A percentile compares a stretch with the other conserved stretches of the same genome.
Evolutionary conservation across 768 basidiomycete genomes (phyloP).

Genomic region (Naganishia onofrii): DNA sequence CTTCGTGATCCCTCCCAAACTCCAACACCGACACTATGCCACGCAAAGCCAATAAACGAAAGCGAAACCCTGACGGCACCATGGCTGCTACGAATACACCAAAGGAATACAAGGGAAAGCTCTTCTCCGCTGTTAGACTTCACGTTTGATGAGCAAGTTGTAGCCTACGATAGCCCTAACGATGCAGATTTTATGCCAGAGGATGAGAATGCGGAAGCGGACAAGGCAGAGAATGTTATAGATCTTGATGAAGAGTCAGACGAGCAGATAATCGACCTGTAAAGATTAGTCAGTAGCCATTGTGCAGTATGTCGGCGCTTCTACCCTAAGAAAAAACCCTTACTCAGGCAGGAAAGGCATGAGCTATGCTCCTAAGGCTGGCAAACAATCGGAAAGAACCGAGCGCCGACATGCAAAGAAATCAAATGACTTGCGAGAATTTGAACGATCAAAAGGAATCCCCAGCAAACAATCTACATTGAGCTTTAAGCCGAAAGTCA

Average conservation of each 20-base stretch:
- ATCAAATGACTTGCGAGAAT: background rate
- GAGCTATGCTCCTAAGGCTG: background rate
- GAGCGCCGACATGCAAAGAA: background rate
- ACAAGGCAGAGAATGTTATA: too few species aligned
- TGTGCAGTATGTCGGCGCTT: background rate
- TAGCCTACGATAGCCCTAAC: too few species aligned
- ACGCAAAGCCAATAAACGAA: background rate
- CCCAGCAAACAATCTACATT: background rate
- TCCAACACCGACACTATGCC: background rate
- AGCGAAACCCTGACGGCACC: slow-evolving; percentile 3
- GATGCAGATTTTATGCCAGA: background rate
- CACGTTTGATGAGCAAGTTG: slow-evolving; percentile 1
- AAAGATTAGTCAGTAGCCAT: background rate
- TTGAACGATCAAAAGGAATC: background rate
- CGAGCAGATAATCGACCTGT: background rate
- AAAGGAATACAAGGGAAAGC: background rate
- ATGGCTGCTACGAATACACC: background rate
- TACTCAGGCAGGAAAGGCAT: background rate
- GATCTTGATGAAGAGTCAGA: background rate
- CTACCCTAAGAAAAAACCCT: too few species aligned
- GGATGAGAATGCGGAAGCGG: too few species aligned
- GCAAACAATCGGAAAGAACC: background rate
- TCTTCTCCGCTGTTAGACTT: background rate
- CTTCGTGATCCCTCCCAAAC: too few species aligned
- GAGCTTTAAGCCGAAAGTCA: background rate